Base-by-base conservation (phyloP, 2,329 filamentous ascomycete species). In the Xylaria sp. region DNA sequence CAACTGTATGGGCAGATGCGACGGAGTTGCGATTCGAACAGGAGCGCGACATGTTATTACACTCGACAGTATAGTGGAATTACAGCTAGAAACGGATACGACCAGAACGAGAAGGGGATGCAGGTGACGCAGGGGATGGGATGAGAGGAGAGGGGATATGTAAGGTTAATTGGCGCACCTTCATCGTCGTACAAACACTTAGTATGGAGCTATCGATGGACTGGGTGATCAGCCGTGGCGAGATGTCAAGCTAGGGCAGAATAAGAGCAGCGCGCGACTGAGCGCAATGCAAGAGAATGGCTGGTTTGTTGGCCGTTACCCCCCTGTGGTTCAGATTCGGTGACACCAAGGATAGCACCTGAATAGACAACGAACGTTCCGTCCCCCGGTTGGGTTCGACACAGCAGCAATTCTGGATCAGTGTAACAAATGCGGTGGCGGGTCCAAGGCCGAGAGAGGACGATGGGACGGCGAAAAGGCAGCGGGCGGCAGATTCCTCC, bases 151-250 rank as follows among this genome's bases (percentile, higher is more conserved):
- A 50, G 64, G 58, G 59, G 65, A 58, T 60, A 62, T 59, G 65
- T 70, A 69, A 68, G 72, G 7, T 77, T 76, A 76, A 77, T 76
- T 76, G 73, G 73, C 78, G 74, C 74, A 80, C 78, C 78, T 79
- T 80, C 78, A 80, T 80, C 63, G 78, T 80, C 48, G 72, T 71
- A 80, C 78, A 70, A 71, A 68, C 63, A 66, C 67, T 63, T 63
- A 72, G 66, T 68, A 67, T 28, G 56, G 69, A 57, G 67, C 74
- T 72, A 52, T 75, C 71, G 72, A 72, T 69, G 69, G 71, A 69
- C 74, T 72, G 71, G 59, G 71, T 71, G 72, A 67, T 58, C 66
- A 71, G 67, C 66, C 65, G 64, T 63, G 52, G 65, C 65, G 61
- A 69, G 54, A 71, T 34, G 69, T 62, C 57, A 68, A 70, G 41